Base-by-base conservation (phyloP, 2,329 filamentous ascomycete genomes). In the Penicillium sp. region DNA sequence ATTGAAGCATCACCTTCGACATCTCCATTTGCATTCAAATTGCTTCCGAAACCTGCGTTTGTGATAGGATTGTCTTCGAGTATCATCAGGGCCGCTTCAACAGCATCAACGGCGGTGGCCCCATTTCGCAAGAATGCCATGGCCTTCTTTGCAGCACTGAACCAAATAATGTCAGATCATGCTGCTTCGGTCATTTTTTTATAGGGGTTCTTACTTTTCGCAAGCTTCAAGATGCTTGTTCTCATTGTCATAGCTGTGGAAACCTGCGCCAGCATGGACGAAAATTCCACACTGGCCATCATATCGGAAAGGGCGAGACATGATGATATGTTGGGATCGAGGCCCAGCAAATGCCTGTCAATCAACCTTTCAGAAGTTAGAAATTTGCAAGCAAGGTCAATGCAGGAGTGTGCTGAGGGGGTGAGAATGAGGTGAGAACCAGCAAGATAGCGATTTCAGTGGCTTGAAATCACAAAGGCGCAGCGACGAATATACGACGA, bases 1-100 rank as follows among this genome's bases (percentile, higher is more conserved):
- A 99, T 84, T 0, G 91, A 92, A 52, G 94, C 94, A 78, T 99
- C 94, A 64, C 92, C 95, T 72, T 99, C 94, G 11, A 97, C 94
- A 1, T 86, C 84, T 1, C 94, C 94, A 63, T 97, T 89, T 59
- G 96, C 90, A 43, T 91, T 88, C 22, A 99, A 79, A 67, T 99
- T 99, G 75, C 94, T 99, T 44, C 95, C 94, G 70, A 90, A 97
- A 0, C 94, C 94, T 36, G 93, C 90, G 71, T 99, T 99, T 34
- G 95, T 99, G 62, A 99, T 95, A 67, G 97, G 92, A 54, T 89
- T 87, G 70, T 99, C 91, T 75, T 99, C 94, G 16, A 99, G 85
- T 18, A 91, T 81, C 63, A 88, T 90, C 66, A 99, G 86, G 29
- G 94, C 91, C 47, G 89, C 88, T 73, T 97, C 94, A 21, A 97